Evolutionary conservation across 164 flowering plant genomes (phyloP), one percentile per base, ranked within the genome.

Genomic region (Vitis rotundifolia): DNA sequence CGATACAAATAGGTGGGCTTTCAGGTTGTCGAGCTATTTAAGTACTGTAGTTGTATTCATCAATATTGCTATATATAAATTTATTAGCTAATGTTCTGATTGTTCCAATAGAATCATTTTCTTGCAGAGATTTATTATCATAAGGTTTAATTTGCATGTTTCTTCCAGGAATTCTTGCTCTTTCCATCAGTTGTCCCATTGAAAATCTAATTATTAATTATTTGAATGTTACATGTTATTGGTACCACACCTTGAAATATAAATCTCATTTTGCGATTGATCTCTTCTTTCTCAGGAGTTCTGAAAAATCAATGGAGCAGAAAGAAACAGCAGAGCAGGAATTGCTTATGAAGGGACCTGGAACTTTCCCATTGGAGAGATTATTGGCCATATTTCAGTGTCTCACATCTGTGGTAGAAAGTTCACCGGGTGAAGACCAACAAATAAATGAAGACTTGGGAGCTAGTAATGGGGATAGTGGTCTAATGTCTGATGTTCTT

Each of bases 341-440:
- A 77, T 68, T 79, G 71, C 83, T 88, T 66, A 77, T 91, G 88
- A 96, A 90, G 76, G 97, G 99, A 22, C 98, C 99, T 54, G 98
- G 99, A 66, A 89, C 91, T 71, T 93, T 96, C 65, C 94, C 97
- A 5, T 69, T 96, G 73, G 99, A 93, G 78, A 89, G 98, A 72
- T 75, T 96, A 67, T 79, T 96, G 54, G 99, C 99, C 68, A 92
- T 96, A 78, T 93, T 82, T 77, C 97, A 93, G 80, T 96, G 98
- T 63, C 82, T 93, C 71, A 78, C 88, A 49, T 89, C 93, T n/a
- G 87, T 84, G 69, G 84, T 74, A 69, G 94, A 90, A 71, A 75
- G 54, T 74, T 74, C 83, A 1, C 54, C 60, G 13, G 86, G 79
- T 59, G 89, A 82, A 62, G 96, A 90, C 29, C 74, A 69, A 64